Percentiles rank a stretch among this genome's conserved stretches.
These are phyloP conservation scores for Fagus crenata DNA, from an alignment of 306 rosid genomes.

Conservation along the genomic window DNA sequence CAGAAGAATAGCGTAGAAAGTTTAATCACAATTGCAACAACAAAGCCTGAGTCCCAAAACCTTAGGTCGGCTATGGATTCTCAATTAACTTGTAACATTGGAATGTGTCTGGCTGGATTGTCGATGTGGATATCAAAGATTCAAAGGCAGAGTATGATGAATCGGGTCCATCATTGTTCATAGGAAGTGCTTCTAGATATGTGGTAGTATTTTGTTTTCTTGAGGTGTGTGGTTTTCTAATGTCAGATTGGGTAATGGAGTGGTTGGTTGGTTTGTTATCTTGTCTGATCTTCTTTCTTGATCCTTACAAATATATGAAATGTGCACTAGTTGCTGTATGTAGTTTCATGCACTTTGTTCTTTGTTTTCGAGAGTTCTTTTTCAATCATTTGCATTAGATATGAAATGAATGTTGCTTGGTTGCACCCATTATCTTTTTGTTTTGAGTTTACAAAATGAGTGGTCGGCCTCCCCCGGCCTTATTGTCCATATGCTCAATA, in stretches of 20 bases:
- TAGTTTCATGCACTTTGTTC: not conserved
- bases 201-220: not conserved
- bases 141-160: constrained; percentile 42
- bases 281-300: not conserved
- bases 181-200: constrained; percentile 40
- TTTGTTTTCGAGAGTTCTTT: not conserved
- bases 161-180: constrained; percentile 34
- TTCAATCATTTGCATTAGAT: too few species aligned
- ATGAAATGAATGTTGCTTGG: too few species aligned
- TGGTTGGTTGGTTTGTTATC: not conserved
- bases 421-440: too few species aligned
- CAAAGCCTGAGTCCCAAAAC: not conserved
- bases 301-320: not conserved
- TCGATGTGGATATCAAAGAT: constrained; percentile 38
- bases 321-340: not conserved
- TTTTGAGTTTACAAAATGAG: too few species aligned
- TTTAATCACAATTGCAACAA: not conserved
- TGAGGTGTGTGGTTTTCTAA: constrained; percentile 11
- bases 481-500: too few species aligned
- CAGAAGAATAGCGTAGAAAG: not conserved
- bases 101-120: not conserved
- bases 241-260: constrained; percentile 17
- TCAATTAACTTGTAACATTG: not conserved
- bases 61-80: not conserved
- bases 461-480: too few species aligned